Evolutionary conservation across 164 flowering plant species (phyloP).

Genomic region (Brasenia schreberi): DNA sequence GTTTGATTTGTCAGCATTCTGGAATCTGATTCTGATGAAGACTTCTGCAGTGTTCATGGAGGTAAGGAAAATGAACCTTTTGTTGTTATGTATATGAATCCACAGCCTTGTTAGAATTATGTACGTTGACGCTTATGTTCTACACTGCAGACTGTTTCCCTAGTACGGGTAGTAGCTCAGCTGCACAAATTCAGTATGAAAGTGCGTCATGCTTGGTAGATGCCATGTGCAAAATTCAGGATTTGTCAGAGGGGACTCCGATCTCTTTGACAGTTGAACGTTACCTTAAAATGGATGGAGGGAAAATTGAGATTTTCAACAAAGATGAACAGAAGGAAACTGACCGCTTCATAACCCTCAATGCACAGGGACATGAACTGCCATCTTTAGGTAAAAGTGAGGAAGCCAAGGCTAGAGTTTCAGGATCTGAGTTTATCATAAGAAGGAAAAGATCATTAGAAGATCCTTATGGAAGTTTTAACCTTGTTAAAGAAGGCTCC

Average conservation of each 20-base stretch:
- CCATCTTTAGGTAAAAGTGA: slow-evolving; percentile 8
- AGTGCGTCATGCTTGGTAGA: not conserved
- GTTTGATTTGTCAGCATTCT: slow-evolving; percentile 76
- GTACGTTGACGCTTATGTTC: not conserved
- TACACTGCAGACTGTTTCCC: not conserved
- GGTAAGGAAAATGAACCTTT: slow-evolving; percentile 21
- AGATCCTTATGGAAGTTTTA: slow-evolving; percentile 44
- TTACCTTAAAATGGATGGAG: slow-evolving; percentile 46
- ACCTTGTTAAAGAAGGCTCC: slow-evolving; percentile 33
- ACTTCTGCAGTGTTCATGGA: slow-evolving; percentile 77
- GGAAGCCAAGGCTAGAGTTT: slow-evolving; percentile 11
- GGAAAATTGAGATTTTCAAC: slow-evolving; percentile 19
- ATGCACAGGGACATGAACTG: too few relatives aligned
- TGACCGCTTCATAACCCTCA: slow-evolving; percentile 21
- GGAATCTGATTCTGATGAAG: slow-evolving; percentile 95
- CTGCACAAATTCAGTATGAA: not conserved
- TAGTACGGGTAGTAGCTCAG: not conserved
- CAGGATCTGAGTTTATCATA: slow-evolving; percentile 11
- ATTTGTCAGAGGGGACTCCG: slow-evolving; percentile 37
- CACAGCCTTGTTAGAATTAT: not conserved
- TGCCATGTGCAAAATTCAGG: slow-evolving; percentile 5
- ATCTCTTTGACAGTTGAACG: slow-evolving; percentile 9
- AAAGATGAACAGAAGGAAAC: slow-evolving; percentile 30
- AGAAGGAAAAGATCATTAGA: slow-evolving; percentile 38
- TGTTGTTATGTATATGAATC: not conserved